Evolutionary conservation across 306 rosid species (phyloP), one percentile per base, ranked within the genome.

Genomic region (barrel medic (Medicago truncatula)): DNA sequence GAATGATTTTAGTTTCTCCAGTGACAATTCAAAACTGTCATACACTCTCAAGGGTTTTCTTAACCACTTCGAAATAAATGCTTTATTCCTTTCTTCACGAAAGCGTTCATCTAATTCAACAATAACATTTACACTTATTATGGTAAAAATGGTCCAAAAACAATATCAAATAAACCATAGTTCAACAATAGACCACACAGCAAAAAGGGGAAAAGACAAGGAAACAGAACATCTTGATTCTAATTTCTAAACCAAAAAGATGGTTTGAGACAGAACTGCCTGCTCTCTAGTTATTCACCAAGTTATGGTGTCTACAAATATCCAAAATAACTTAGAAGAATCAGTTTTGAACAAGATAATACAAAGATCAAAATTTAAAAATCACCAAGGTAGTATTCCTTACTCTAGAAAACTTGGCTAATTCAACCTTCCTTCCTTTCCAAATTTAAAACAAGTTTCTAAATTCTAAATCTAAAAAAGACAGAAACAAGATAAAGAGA

Each of bases 31-130:
- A 73, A 94, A 88, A 68, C 23, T 87, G 57, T 82, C 85, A 83
- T 81, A 90, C 71, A 82, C 86, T 81, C 73, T 90, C 40, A 88
- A 79, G 64, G 87, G 76, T 78, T 87, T 94, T 84, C 91, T 90
- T 70, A 94, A 88, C 97, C 98, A 94, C 93, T 94, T 94, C 0
- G 98, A 94, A 80, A 94, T 78, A 60, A 81, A 83, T 62, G 83
- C 82, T 82, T 81, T 86, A 80, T 90, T 91, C 85, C 97, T 88
- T 84, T 89, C 95, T 76, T 85, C 89, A 78, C 60, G 84, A 82
- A 88, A 88, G 41, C 98, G 98, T 75, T 94, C 98, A 84, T 94
- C 98, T 94, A 83, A 77, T 87, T 85, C 72, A 83, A 84, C 60
- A 74, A 36, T 68, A 84, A 71, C 34, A 70, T 47, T 68, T 47